Evolutionary conservation across 2,329 filamentous ascomycete genomes (phyloP).

Genomic region (Colletotrichum navitas): DNA sequence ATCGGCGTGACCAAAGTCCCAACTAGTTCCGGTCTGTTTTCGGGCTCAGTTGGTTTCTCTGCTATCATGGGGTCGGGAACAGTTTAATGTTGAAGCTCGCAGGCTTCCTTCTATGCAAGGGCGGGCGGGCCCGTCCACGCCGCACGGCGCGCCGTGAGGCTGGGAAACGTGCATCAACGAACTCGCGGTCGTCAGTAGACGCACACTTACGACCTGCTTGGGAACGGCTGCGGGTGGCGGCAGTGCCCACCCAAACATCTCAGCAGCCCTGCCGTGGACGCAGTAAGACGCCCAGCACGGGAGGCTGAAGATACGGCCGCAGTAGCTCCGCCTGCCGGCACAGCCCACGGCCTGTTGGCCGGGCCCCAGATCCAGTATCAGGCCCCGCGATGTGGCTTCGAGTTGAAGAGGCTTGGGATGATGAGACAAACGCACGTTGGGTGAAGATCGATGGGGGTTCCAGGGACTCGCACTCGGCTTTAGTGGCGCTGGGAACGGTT

Average conservation of each 20-base stretch:
- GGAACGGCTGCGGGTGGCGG: background rate
- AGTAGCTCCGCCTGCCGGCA: constrained; percentile 12
- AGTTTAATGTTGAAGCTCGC: background rate
- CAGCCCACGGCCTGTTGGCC: background rate
- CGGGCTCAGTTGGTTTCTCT: background rate
- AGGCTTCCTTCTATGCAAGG: background rate
- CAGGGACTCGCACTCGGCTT: background rate
- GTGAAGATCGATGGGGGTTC: background rate
- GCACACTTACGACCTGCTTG: background rate
- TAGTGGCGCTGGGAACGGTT: background rate
- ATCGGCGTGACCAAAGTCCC: background rate
- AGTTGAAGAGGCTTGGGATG: background rate
- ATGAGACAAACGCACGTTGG: background rate
- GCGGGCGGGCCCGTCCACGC: background rate
- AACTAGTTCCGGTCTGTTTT: background rate
- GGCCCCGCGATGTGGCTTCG: constrained; percentile 9
- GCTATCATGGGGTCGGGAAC: background rate
- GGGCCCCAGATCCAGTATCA: background rate
- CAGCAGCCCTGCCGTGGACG: background rate
- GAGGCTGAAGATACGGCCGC: constrained; percentile 3
- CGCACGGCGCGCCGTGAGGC: constrained; percentile 3
- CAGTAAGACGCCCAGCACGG: constrained; percentile 2
- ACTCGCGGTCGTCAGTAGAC: background rate
- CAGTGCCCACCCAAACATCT: background rate
- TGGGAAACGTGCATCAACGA: background rate